These are phyloP conservation scores for Mycena haematopus DNA, from an alignment of 768 basidiomycete genomes.

Conservation along the genomic window DNA sequence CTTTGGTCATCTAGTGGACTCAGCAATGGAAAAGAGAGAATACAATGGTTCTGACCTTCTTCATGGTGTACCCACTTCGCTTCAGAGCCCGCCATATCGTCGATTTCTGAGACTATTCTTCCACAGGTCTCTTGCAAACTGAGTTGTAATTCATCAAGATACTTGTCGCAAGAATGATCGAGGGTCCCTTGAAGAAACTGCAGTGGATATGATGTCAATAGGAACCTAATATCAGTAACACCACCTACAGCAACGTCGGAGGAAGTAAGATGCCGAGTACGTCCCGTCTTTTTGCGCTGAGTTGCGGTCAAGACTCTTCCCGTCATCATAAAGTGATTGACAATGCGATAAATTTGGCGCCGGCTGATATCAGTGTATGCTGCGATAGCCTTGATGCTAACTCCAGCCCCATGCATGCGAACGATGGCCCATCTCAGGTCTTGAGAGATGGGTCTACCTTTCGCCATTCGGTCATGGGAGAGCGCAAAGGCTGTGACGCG, in stretches of 20 bases:
- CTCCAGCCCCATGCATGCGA: background rate
- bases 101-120: slow-evolving; percentile 25
- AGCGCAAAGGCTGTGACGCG: background rate
- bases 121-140: slow-evolving; percentile 30
- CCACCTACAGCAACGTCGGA: too few species aligned
- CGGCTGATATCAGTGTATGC: background rate
- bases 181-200: slow-evolving; percentile 19
- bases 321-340: too few species aligned
- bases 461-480: background rate
- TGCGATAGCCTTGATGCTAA: background rate
- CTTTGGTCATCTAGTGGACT: too few species aligned
- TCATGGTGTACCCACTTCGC: slow-evolving; percentile 33
- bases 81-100: slow-evolving; percentile 36
- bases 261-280: too few species aligned
- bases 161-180: slow-evolving; percentile 34
- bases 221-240: too few species aligned
- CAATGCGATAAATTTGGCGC: too few species aligned
- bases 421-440: slow-evolving; percentile 1
- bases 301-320: too few species aligned
- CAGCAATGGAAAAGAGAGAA: slow-evolving; percentile 19
- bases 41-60: slow-evolving; percentile 32
- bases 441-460: background rate
- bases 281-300: too few species aligned
- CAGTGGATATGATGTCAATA: too few species aligned
- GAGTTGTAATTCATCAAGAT: slow-evolving; percentile 37